Base-by-base conservation (phyloP, 495 filamentous ascomycete genomes). In the Aspergillus bertholletiae region DNA sequence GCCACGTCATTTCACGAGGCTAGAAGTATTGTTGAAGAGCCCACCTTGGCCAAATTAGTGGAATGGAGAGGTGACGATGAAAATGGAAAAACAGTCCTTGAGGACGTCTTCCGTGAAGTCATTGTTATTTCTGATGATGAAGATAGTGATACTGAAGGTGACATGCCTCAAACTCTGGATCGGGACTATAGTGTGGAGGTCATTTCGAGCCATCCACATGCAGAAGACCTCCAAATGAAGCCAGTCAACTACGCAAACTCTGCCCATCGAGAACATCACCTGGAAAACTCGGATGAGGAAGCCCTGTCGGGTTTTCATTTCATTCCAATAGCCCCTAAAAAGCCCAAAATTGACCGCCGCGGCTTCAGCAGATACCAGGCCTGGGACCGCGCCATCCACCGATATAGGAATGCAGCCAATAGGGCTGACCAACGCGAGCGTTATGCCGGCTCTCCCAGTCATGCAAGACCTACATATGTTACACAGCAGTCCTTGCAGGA, bases 51-150 rank as follows among this genome's bases (percentile, higher is more conserved):
- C 50, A 80, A 86, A 61, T 74, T 96, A 50, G 81, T 89, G 62
- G 85, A 89, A 76, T 96, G 92, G 92, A 85, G 90, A 65, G 90
- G 89, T 45, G 89, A 93, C 60, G 88, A 90, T 64, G 87, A 92
- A 60, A 87, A 83, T 34, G 87, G 87, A 41, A 83, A 83, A 55
- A 82, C 84, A 49, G 84, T 88, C 57, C 77, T 92, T 8, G 87
- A 92, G 58, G 88, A 94, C 63, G 86, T 89, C 51, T 84, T 94
- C 50, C 81, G 86, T 30, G 89, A 93, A 66, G 82, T 92, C 27
- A 86, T 94, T 55, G 81, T 92, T 58, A 88, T 96, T 52, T 87
- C 88, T 30, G 88, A 91, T 65, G 87, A 89, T 44, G 88, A 93
- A 58, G 84, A 82, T 43, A 84, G 82, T 23, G 80, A 81, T 46